Base-by-base conservation (phyloP, 257 asterid genomes). In the Craterostigma plantagineum region DNA sequence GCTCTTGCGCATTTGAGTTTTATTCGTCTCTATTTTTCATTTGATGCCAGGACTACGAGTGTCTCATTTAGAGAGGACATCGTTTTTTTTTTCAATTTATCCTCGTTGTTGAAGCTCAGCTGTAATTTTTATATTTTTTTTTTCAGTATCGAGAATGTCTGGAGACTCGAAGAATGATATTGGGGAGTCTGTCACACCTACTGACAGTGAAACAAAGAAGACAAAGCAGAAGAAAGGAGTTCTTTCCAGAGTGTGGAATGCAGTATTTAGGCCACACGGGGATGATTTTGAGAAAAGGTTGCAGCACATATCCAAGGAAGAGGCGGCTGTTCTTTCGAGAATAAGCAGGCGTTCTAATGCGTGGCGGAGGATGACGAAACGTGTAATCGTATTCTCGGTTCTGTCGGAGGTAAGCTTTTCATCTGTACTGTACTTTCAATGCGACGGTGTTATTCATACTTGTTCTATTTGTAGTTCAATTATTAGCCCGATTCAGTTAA, bases 201-300 rank as follows among this genome's bases (percentile, higher is more conserved):
- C 55, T 10, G 83, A 70, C 46, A 27, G 64, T 41, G 79, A 66
- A 60, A 49, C 33, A 43, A 74, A 69, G 52, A 63, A 40, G 49
- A 51, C 45, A 23, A 69, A 77, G 65, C 75, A 80, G 71, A 77
- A 69, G 53, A 73, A 67, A 59, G 93, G 98, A 17, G 16, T 77
- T 43, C 37, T 82, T 16, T 76, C 93, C 33, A 76, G 83, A 70
- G 43, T 79, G 41, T 87, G 92, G 92, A 66, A 61, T 61, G 71
- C 69, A 27, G 41, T 87, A 51, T 76, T 75, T 53, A 60, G 93
- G 63, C 56, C 58, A 17, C 71, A 52, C 36, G 72, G 78, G 45
- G 86, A 79, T 38, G 92, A 87, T 67, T 79, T 79, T 45, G 95
- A 82, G 71, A 82, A 82, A 72, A 68, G 95, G 62, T 61, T 87